A percentile compares a stretch with the other conserved stretches of the same genome.
These are phyloP conservation scores for Chlorella sp. DNA, from an alignment of 139 green algal species.

Conservation along the genomic window DNA sequence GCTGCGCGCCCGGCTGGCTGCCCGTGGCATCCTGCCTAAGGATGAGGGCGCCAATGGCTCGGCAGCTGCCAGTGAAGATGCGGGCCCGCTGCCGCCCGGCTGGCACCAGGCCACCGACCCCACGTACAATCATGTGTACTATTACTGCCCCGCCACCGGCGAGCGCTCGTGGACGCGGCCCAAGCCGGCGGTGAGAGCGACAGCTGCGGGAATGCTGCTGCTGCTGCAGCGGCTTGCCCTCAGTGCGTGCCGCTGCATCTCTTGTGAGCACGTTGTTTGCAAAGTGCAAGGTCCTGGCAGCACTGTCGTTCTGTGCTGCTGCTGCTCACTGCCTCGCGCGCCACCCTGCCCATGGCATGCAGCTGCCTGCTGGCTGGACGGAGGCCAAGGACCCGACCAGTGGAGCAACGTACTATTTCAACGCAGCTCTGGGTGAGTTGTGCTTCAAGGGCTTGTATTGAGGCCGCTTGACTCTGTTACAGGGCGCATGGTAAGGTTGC, in stretches of 20 bases:
- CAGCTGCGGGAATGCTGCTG: too few relatives aligned
- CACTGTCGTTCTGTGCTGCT: not conserved
- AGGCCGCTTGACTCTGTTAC: too few relatives aligned
- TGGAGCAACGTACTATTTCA: conserved; percentile 26
- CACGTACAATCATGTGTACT: conserved; percentile 72
- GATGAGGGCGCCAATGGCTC: not conserved
- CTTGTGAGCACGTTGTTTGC: too few relatives aligned
- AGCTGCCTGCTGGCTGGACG: conserved; percentile 7
- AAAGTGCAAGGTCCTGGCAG: too few relatives aligned
- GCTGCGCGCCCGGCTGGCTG: conserved; percentile 60
- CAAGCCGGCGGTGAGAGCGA: not conserved
- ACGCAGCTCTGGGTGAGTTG: not conserved
- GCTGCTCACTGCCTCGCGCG: not conserved
- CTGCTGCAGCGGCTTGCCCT: too few relatives aligned
- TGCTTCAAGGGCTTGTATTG: too few relatives aligned
- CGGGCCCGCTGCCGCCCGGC: conserved; percentile 59
- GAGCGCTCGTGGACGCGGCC: conserved; percentile 77
- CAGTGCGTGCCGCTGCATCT: too few relatives aligned
- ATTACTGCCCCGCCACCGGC: conserved; percentile 68
- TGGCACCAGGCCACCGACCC: conserved; percentile 77
- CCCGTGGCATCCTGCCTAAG: conserved; percentile 64
- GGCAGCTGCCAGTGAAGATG: conserved; percentile 20
- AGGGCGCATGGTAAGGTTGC: too few relatives aligned
- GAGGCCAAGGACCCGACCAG: conserved; percentile 24
- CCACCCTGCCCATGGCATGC: too few relatives aligned